A percentile compares a stretch with the other conserved stretches of the same genome.
phyloP scores from a whole-genome alignment of 768 basidiomycete species.

The Leccinum ochraceum region DNA sequence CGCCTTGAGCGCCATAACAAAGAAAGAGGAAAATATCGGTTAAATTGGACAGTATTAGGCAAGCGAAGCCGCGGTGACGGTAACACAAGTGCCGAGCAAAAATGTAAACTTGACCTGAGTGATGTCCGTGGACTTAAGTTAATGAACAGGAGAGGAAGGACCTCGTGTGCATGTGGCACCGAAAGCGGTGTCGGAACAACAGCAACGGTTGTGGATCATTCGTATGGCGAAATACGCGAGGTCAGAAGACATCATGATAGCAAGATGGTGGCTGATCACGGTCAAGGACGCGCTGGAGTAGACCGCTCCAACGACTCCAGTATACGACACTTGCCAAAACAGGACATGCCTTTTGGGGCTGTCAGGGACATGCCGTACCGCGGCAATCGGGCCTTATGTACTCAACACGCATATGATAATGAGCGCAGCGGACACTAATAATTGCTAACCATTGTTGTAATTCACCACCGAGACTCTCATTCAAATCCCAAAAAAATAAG shows the following conservation, averaged over 20 bases:
- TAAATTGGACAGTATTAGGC: conserved; percentile 29
- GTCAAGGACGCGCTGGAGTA: conserved; percentile 6
- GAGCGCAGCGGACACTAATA: conserved; percentile 10
- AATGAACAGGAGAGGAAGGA: conserved; percentile 37
- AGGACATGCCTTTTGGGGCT: conserved; percentile 29
- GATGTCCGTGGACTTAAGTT: conserved; percentile 43
- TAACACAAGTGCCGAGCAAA: conserved; percentile 35
- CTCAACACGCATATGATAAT: conserved; percentile 7
- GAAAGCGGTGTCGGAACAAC: conserved; percentile 32
- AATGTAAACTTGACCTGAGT: conserved; percentile 28
- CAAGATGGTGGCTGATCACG: conserved; percentile 19
- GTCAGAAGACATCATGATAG: conserved; percentile 5
- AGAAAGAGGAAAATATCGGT: conserved; percentile 36
- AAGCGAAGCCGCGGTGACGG: conserved; percentile 41
- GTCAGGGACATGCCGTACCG: conserved; percentile 29
- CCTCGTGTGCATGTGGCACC: conserved; percentile 38
- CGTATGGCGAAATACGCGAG: conserved; percentile 15
- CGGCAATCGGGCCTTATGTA: conserved; percentile 34
- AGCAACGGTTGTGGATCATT: conserved; percentile 22
- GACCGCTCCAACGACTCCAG: neutral
- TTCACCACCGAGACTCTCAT: neutral
- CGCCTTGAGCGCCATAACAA: conserved; percentile 29
- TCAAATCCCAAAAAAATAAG: neutral
- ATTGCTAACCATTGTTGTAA: neutral
- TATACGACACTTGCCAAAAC: conserved; percentile 21